Base-by-base conservation (phyloP, 441 rosid genomes). In the Aleurites moluccanus region DNA sequence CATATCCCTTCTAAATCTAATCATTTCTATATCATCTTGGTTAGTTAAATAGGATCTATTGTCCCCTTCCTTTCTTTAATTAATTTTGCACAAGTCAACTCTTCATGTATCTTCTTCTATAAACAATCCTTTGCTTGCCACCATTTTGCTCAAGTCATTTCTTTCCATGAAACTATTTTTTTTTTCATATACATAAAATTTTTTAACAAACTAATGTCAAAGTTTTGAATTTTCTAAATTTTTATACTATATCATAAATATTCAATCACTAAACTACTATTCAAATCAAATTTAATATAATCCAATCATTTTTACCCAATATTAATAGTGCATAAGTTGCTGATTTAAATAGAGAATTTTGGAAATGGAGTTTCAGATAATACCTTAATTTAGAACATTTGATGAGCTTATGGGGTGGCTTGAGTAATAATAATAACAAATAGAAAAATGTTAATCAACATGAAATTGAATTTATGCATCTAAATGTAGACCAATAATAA, bases 11-110 rank as follows among this genome's bases (percentile, higher is more conserved):
- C 72, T 47, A 47, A 61, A 61, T n/a, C 75, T 79, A 84, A 84
- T 86, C 86, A 86, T 84, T 84, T 72, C 69, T 57, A n/a, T 47
- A 78, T 76, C 80, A 82, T 86, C 80, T 62, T 60, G 10, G 10
- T 4, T 5, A 56, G 65, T 40, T 40, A 73, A 64, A 1, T 14
- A 60, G 42, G 61, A 50, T 64, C 61, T 60, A 16, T 73, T 23
- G 78, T 79, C 78, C 71, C 76, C 76, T 35, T n/a, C n/a, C n/a
- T 10, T 7, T 30, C 2, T 27, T 70, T 3, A 18, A 30, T 30
- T 45, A 45, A 1, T n/a, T 25, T 25, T 42, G 0, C 63, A 14
- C 11, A 53, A 52, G 75, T 75, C 78, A 77, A 80, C 47, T 73
- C 63, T 62, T 38, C 6, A 38, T 8, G 40, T 38, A 5, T 38